Percentiles rank a stretch among this genome's conserved stretches.
Conservation (phyloP, 2,329 filamentous ascomycete genomes). For the Colletotrichum sp. region DNA sequence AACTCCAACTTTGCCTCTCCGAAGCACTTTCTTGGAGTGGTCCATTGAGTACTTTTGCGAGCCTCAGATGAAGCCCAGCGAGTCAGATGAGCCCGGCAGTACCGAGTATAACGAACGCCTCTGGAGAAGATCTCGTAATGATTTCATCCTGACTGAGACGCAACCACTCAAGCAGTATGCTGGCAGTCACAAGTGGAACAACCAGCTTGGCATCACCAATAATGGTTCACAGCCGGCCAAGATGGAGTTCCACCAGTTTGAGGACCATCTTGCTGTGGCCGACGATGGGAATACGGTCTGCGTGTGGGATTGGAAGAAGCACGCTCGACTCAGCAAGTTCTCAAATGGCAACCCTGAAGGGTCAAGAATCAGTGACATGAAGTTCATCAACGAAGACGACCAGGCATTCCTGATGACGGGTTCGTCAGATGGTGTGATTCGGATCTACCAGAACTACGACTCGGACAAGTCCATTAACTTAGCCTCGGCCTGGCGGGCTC, state of each 20-base stretch:
- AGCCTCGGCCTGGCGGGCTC: constrained; percentile 87
- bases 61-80: constrained; percentile 96
- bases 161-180: constrained; percentile 93
- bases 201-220: constrained; percentile 81
- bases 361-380: constrained; percentile 91
- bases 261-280: constrained; percentile 91
- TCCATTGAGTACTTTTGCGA: constrained; percentile 97
- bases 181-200: constrained; percentile 85
- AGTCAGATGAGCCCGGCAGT: constrained; percentile 94
- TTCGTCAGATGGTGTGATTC: constrained; percentile 91
- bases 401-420: constrained; percentile 94
- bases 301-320: constrained; percentile 92
- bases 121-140: constrained; percentile 92
- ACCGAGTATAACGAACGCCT: constrained; percentile 95
- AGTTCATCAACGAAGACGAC: constrained; percentile 98
- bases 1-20: constrained; percentile 72
- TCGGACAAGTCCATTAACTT: constrained; percentile 77
- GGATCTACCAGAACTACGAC: constrained; percentile 93
- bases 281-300: constrained; percentile 91
- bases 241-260: constrained; percentile 97
- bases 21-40: constrained; percentile 90
- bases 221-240: constrained; percentile 89
- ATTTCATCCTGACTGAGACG: constrained; percentile 88
- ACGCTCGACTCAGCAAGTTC: constrained; percentile 79
- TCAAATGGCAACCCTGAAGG: constrained; percentile 93